Conservation (phyloP, 768 basidiomycete genomes). For the Podaxis sp. region DNA sequence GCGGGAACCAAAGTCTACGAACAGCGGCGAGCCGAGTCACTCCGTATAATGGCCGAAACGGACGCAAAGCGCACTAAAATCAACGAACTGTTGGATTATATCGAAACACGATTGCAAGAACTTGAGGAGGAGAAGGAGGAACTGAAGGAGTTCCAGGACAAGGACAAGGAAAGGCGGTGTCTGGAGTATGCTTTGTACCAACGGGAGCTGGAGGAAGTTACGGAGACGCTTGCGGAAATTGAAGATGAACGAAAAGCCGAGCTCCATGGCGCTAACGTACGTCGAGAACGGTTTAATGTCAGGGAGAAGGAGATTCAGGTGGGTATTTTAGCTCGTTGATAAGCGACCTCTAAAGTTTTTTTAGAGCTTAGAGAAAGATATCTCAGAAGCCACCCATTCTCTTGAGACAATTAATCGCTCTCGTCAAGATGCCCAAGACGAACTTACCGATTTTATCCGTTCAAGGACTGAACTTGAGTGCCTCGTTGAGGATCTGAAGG, state of each 20-base stretch:
- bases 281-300: constrained; percentile 77
- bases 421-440: constrained; percentile 74
- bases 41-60: constrained; percentile 97
- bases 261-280: constrained; percentile 78
- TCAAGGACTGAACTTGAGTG: constrained; percentile 86
- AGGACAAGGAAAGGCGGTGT: constrained; percentile 92
- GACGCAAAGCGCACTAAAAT: constrained; percentile 92
- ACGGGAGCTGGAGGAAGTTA: constrained; percentile 87
- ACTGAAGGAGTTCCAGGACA: constrained; percentile 93
- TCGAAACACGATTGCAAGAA: constrained; percentile 85
- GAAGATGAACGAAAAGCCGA: constrained; percentile 80
- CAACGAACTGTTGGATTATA: constrained; percentile 83
- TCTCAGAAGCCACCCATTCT: constrained; percentile 66
- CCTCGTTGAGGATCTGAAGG: constrained; percentile 71
- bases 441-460: constrained; percentile 85
- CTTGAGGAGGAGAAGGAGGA: constrained; percentile 99
- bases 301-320: constrained; percentile 88
- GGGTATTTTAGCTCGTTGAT: constrained; percentile 18
- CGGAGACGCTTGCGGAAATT: constrained; percentile 80
- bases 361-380: constrained; percentile 71
- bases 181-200: constrained; percentile 94
- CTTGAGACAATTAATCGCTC: constrained; percentile 69
- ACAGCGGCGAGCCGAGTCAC: constrained; percentile 84
- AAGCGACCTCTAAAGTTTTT: constrained; percentile 4
- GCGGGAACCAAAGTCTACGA: constrained; percentile 99